Conservation (phyloP, 768 basidiomycete species). For the Suillus plorans region DNA sequence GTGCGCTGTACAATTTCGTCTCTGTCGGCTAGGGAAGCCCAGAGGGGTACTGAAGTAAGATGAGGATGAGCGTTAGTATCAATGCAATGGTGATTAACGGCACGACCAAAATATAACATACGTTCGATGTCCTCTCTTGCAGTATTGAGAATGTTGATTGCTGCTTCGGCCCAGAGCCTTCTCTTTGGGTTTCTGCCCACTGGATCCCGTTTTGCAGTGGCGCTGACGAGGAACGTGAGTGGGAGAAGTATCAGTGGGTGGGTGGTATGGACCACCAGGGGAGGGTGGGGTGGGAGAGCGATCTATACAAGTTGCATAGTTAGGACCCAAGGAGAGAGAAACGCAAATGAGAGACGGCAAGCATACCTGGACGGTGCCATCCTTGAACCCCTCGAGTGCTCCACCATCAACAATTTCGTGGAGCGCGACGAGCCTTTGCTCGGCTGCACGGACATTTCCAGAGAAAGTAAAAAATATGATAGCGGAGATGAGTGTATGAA, state of each 20-base stretch:
- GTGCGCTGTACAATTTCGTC: conserved; percentile 47
- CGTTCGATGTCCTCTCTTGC: conserved; percentile 26
- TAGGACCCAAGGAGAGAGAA: background rate
- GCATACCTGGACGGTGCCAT: conserved; percentile 40
- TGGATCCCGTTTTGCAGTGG: conserved; percentile 67
- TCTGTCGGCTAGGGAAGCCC: conserved; percentile 53
- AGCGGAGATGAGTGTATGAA: conserved; percentile 64
- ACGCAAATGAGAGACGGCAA: background rate
- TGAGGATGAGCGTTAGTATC: background rate
- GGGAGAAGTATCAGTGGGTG: conserved; percentile 66
- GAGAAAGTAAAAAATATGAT: conserved; percentile 62
- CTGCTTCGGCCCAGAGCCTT: conserved; percentile 67
- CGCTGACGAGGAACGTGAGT: conserved; percentile 67
- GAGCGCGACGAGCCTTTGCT: conserved; percentile 53
- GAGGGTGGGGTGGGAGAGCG: conserved; percentile 34
- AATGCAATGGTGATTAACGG: background rate
- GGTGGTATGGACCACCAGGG: conserved; percentile 58
- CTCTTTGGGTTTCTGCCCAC: conserved; percentile 74
- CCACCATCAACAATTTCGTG: conserved; percentile 70
- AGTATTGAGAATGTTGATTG: conserved; percentile 39
- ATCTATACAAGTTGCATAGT: conserved; percentile 14
- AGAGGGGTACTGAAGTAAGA: conserved; percentile 51
- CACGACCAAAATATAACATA: conserved; percentile 15
- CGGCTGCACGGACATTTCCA: conserved; percentile 47
- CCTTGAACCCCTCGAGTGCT: conserved; percentile 38